Percentiles rank a stretch among this genome's conserved stretches.
Conservation (phyloP, 192 early-diverging fungal species). For the Gaertneriomyces sp. region DNA sequence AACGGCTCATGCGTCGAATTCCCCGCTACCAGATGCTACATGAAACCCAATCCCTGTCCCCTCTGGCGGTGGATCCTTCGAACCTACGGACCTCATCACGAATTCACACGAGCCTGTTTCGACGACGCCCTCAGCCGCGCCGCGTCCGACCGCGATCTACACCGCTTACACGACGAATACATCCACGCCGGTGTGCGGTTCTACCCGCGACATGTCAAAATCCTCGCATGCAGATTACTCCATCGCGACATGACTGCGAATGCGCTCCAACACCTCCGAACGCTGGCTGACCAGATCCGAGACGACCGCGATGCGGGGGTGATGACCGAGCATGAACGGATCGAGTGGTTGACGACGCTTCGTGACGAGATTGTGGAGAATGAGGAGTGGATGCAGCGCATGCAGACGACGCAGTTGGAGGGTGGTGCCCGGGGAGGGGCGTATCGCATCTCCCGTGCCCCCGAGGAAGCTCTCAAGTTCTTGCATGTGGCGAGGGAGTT, state of each 20-base stretch:
- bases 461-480: conserved; percentile 44
- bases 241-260: conserved; percentile 55
- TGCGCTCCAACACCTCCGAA: conserved; percentile 41
- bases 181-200: conserved; percentile 45
- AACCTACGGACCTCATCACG: conserved; percentile 45
- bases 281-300: conserved; percentile 35
- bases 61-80: conserved; percentile 49
- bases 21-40: conserved; percentile 46
- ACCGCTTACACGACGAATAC: conserved; percentile 42
- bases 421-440: conserved; percentile 45
- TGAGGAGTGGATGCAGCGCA: conserved; percentile 43
- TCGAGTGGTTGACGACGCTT: conserved; percentile 29
- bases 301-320: conserved; percentile 14
- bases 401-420: conserved; percentile 46
- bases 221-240: conserved; percentile 49
- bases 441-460: conserved; percentile 39
- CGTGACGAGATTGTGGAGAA: conserved; percentile 38
- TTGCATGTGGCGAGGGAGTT: conserved; percentile 36
- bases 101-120: conserved; percentile 49
- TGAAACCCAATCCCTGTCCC: conserved; percentile 49
- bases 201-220: conserved; percentile 50
- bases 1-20: conserved; percentile 39
- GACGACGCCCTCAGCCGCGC: conserved; percentile 53
- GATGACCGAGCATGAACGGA: conserved; percentile 16
- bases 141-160: conserved; percentile 46